These are phyloP conservation scores for Sclerotinia borealis DNA, from an alignment of 2,329 filamentous ascomycete genomes.

Conservation along the genomic window DNA sequence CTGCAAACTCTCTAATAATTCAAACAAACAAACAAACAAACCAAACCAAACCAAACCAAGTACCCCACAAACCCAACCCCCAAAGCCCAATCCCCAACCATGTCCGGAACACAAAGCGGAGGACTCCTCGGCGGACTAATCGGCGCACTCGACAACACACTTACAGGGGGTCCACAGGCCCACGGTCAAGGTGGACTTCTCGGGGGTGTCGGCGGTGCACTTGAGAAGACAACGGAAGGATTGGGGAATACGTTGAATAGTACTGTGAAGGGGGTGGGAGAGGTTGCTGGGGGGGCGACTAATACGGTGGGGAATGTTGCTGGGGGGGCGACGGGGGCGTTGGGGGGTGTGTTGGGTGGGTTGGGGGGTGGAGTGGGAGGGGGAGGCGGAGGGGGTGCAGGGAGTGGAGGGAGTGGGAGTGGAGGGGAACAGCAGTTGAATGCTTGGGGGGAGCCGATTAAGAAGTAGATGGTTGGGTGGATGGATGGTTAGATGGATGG, in stretches of 20 bases:
- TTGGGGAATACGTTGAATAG: slow-evolving; percentile 32
- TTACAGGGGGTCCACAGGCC: slow-evolving; percentile 36
- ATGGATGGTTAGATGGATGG: no score
- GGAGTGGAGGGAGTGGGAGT: not conserved
- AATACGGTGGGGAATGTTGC: slow-evolving; percentile 9
- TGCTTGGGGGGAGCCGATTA: slow-evolving; percentile 16
- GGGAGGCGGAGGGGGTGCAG: not conserved
- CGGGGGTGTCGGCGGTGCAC: slow-evolving; percentile 30
- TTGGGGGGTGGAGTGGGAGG: slow-evolving; percentile 14
- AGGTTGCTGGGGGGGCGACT: slow-evolving; percentile 30
- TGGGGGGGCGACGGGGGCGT: not conserved
- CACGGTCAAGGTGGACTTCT: slow-evolving; percentile 36
- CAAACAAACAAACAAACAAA: not conserved
- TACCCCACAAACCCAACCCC: not conserved
- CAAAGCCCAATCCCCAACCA: not conserved
- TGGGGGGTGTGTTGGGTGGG: not conserved
- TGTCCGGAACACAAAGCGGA: slow-evolving; percentile 10
- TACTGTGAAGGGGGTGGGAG: slow-evolving; percentile 31
- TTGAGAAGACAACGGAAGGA: slow-evolving; percentile 35
- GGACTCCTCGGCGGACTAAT: slow-evolving; percentile 19
- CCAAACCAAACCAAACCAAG: not conserved
- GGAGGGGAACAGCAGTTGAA: slow-evolving; percentile 13
- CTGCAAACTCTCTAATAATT: not conserved
- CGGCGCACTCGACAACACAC: slow-evolving; percentile 34
- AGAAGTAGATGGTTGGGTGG: not conserved